A percentile compares a stretch with the other conserved stretches of the same genome.
phyloP scores from a whole-genome alignment of 202 grass and related monocot genomes.

The Zoysia matrella region DNA sequence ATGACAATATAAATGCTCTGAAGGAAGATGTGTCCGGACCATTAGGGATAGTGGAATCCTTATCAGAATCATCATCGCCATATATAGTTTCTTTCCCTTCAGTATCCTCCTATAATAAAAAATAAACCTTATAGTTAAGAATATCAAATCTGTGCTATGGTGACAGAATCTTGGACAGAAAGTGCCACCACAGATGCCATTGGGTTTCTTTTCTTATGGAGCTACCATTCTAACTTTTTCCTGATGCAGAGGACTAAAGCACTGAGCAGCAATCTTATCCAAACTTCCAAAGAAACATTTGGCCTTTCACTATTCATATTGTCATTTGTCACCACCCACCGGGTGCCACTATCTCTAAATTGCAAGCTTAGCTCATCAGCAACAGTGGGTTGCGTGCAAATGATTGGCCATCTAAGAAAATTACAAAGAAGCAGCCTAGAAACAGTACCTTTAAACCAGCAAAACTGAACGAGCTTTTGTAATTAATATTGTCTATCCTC shows the following conservation, averaged over 20 bases:
- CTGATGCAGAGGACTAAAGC: neutral
- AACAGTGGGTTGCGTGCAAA: neutral
- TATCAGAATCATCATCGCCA: slow-evolving; percentile 49
- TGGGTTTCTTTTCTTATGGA: neutral
- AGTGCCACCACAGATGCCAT: neutral
- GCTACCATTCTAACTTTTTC: neutral
- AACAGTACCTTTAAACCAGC: neutral
- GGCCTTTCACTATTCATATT: neutral
- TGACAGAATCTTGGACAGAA: neutral
- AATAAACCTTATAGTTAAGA: slow-evolving; percentile 22
- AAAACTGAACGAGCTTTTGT: neutral
- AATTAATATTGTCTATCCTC: neutral
- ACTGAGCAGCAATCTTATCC: neutral
- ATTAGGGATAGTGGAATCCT: slow-evolving; percentile 51
- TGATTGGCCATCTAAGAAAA: neutral
- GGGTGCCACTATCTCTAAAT: slow-evolving; percentile 14
- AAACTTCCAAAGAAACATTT: neutral
- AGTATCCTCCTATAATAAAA: slow-evolving; percentile 61
- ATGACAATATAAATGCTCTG: slow-evolving; percentile 80
- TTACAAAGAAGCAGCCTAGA: neutral
- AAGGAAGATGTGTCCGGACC: slow-evolving; percentile 97
- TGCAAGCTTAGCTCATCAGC: neutral
- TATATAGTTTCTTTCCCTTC: slow-evolving; percentile 44
- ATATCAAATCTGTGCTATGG: slow-evolving; percentile 14
- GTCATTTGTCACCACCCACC: neutral